phyloP scores from a whole-genome alignment of 2,329 filamentous ascomycete species.

The Ophiostoma australiae region DNA sequence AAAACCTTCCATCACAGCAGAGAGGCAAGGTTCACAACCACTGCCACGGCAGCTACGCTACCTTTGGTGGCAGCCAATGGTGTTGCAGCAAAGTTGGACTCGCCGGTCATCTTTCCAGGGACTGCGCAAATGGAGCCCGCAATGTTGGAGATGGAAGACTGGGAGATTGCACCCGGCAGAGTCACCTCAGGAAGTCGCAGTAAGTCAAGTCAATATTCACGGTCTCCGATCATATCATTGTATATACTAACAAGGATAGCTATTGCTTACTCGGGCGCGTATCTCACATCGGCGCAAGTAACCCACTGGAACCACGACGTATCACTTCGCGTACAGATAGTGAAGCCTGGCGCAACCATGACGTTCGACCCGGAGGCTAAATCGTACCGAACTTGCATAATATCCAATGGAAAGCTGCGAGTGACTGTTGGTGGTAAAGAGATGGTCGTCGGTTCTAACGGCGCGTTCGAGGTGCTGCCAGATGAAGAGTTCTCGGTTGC shows the following conservation, averaged over 20 bases:
- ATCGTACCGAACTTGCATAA: slow-evolving; percentile 31
- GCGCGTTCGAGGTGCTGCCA: slow-evolving; percentile 42
- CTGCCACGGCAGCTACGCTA: too few relatives aligned
- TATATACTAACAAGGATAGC: slow-evolving; percentile 26
- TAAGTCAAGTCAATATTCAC: slow-evolving; percentile 22
- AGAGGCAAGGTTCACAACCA: not conserved
- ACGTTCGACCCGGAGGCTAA: slow-evolving; percentile 27
- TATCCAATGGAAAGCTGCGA: slow-evolving; percentile 34
- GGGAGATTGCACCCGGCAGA: slow-evolving; percentile 37
- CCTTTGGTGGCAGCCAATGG: not conserved
- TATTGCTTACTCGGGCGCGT: slow-evolving; percentile 36
- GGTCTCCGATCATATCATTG: not conserved
- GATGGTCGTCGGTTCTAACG: slow-evolving; percentile 42
- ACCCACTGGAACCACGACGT: slow-evolving; percentile 32
- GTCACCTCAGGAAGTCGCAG: slow-evolving; percentile 29
- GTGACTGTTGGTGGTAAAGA: slow-evolving; percentile 33
- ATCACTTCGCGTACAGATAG: slow-evolving; percentile 31
- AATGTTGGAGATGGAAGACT: slow-evolving; percentile 36
- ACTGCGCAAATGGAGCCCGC: slow-evolving; percentile 24
- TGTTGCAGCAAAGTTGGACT: not conserved
- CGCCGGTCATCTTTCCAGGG: slow-evolving; percentile 28
- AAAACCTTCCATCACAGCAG: not conserved
- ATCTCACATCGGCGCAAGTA: slow-evolving; percentile 30
- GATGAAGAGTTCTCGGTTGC: slow-evolving; percentile 38
- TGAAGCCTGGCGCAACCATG: slow-evolving; percentile 29